Conservation (phyloP, 2,329 filamentous ascomycete genomes). For the Myriosclerotinia scirpicola region DNA sequence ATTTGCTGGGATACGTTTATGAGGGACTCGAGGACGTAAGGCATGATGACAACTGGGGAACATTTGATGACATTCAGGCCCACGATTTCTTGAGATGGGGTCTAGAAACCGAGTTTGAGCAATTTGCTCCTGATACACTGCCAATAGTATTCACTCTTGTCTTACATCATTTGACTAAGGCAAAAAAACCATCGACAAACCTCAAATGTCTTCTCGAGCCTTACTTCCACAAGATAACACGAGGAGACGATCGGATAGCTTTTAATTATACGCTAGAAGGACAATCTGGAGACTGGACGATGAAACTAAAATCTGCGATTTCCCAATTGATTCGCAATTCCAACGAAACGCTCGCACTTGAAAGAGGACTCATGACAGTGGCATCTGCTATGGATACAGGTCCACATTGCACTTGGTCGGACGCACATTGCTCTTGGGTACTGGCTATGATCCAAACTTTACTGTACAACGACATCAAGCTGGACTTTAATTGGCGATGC, state of each 20-base stretch:
- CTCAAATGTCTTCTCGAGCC: background rate
- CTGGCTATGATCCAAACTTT: too few relatives aligned
- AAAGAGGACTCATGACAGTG: too few relatives aligned
- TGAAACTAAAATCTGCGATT: fast-evolving
- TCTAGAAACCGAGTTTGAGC: background rate
- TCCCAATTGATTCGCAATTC: background rate
- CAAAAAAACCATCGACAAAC: fast-evolving
- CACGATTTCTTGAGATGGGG: background rate
- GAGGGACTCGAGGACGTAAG: too few relatives aligned
- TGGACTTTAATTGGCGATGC: background rate
- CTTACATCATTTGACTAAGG: fast-evolving
- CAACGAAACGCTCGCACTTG: too few relatives aligned
- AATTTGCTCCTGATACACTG: background rate
- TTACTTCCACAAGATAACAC: background rate
- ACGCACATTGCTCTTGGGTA: too few relatives aligned
- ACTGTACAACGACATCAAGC: background rate
- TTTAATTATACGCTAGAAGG: background rate
- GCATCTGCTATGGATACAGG: too few relatives aligned
- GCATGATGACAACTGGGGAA: too few relatives aligned
- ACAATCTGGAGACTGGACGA: background rate
- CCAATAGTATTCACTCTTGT: background rate
- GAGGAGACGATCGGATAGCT: background rate
- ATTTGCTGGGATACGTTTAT: background rate
- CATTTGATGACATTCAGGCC: background rate
- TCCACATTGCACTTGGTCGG: too few relatives aligned